These are phyloP conservation scores for Rostrohypoxylon terebratum DNA, from an alignment of 495 filamentous ascomycete species.

Conservation along the genomic window DNA sequence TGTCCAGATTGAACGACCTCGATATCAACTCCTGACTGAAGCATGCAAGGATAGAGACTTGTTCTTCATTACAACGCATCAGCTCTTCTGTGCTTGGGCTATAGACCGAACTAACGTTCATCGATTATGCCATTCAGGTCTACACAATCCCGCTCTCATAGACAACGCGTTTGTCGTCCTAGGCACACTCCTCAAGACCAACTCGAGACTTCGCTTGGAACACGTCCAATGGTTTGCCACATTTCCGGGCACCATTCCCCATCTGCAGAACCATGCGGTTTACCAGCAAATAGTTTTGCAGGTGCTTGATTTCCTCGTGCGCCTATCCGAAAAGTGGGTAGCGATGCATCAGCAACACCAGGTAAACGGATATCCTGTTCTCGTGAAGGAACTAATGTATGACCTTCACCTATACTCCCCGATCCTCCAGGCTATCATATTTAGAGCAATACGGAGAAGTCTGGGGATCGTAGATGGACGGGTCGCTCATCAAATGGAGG, in stretches of 20 bases:
- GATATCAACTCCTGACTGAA: constrained; percentile 66
- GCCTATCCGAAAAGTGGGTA: constrained; percentile 48
- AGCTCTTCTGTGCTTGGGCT: constrained; percentile 70
- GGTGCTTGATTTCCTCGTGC: constrained; percentile 53
- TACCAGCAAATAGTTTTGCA: constrained; percentile 37
- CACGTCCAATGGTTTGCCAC: constrained; percentile 64
- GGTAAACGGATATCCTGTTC: constrained; percentile 62
- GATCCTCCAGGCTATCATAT: constrained; percentile 68
- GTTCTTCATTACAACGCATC: constrained; percentile 76
- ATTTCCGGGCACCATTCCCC: constrained; percentile 60
- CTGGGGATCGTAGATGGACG: constrained; percentile 50
- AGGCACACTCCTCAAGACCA: constrained; percentile 55
- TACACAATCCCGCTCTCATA: constrained; percentile 30
- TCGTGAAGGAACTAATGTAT: constrained; percentile 68
- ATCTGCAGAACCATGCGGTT: constrained; percentile 38
- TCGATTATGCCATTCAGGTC: constrained; percentile 18
- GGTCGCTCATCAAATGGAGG: constrained; percentile 49
- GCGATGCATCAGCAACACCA: constrained; percentile 25
- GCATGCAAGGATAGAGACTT: constrained; percentile 67
- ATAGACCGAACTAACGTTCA: constrained; percentile 24
- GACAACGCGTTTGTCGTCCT: constrained; percentile 56
- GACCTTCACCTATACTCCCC: constrained; percentile 65
- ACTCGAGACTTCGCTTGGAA: constrained; percentile 48
- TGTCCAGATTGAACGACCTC: constrained; percentile 59
- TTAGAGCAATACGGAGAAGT: constrained; percentile 63